Conservation (phyloP, 768 basidiomycete genomes). For the Gloeostereum incarnatum region DNA sequence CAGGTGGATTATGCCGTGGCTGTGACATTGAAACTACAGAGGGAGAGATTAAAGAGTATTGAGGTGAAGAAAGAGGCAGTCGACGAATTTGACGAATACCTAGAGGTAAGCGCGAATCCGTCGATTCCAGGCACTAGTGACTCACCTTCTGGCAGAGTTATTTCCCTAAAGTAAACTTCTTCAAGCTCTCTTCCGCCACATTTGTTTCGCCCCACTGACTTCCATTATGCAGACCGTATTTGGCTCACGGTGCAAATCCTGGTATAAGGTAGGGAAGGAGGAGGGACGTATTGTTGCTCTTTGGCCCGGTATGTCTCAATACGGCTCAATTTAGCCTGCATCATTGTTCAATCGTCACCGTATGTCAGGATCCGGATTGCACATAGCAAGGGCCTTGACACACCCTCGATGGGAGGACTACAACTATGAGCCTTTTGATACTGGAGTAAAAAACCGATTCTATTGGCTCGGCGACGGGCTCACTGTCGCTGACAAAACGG, state of each 20-base stretch:
- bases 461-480: conserved; percentile 57
- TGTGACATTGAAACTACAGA: conserved; percentile 49
- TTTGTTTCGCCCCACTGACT: too few relatives aligned
- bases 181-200: too few relatives aligned
- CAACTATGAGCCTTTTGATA: conserved; percentile 37
- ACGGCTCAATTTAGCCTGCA: neutral
- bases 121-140: neutral
- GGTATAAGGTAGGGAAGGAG: conserved; percentile 55
- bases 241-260: conserved; percentile 46
- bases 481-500: conserved; percentile 38
- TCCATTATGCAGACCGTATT: conserved; percentile 52
- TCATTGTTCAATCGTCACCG: too few relatives aligned
- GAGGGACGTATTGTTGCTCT: conserved; percentile 48
- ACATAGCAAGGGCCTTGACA: conserved; percentile 35
- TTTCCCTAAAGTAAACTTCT: conserved; percentile 33
- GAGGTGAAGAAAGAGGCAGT: conserved; percentile 54
- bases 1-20: conserved; percentile 49
- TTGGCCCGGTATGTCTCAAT: conserved; percentile 39
- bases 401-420: conserved; percentile 63
- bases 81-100: conserved; percentile 50
- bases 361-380: conserved; percentile 40
- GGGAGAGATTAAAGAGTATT: conserved; percentile 53
- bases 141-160: conserved; percentile 25
- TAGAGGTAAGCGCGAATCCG: conserved; percentile 29
- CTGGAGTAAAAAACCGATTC: conserved; percentile 32